phyloP scores from a whole-genome alignment of 2,329 filamentous ascomycete genomes.

The Pestalotiopsis sp. region DNA sequence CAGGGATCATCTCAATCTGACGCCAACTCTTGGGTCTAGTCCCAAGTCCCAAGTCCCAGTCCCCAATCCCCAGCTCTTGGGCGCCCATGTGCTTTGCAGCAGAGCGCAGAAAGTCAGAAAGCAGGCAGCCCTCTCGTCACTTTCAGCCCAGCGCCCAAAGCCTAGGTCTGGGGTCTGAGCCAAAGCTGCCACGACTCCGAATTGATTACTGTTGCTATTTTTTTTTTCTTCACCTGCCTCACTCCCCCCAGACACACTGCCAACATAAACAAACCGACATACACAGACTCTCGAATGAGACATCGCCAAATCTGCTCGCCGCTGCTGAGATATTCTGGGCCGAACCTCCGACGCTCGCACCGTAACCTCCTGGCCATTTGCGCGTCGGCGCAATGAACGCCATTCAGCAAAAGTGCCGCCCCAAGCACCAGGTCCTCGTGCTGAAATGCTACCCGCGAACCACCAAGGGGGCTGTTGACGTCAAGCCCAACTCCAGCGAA shows the following conservation, averaged over 20 bases:
- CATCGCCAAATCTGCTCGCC: not conserved
- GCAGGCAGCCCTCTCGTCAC: not conserved
- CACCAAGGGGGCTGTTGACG: constrained; percentile 87
- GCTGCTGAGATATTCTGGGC: not conserved
- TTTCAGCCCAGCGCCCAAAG: not conserved
- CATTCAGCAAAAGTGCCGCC: constrained; percentile 72
- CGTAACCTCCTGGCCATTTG: not conserved
- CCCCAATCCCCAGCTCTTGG: not conserved
- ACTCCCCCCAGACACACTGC: not conserved
- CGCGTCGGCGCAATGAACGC: constrained; percentile 57
- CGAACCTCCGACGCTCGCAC: not conserved
- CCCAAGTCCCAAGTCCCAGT: not conserved
- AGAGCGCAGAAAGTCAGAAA: not conserved
- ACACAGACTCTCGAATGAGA: not conserved
- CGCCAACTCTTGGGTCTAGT: not conserved
- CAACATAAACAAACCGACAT: not conserved
- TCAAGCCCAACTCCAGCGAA: constrained; percentile 95
- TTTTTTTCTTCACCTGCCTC: not conserved
- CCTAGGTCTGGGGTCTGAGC: not conserved
- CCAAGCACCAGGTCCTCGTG: constrained; percentile 95
- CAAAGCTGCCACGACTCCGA: constrained; percentile 7
- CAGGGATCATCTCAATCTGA: not conserved
- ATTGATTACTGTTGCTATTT: not conserved
- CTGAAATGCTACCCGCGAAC: constrained; percentile 95
- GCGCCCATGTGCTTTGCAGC: not conserved